Conservation (phyloP, 495 filamentous ascomycete species). For the Aspergillus cavernicola region DNA sequence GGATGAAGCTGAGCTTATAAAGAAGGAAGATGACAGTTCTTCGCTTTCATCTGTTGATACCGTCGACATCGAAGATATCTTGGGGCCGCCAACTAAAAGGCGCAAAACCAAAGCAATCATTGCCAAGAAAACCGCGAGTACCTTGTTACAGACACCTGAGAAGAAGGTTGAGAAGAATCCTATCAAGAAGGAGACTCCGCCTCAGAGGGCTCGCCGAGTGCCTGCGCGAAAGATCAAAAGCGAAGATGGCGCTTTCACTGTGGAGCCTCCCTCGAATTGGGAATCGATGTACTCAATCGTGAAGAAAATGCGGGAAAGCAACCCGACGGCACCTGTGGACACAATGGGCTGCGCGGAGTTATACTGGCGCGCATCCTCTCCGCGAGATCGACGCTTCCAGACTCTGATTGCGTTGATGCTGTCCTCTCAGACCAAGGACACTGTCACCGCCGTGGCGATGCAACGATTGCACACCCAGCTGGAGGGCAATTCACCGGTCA, state of each 20-base stretch:
- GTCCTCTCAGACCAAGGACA: conserved; percentile 95
- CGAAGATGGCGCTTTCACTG: conserved; percentile 48
- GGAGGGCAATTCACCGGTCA: conserved; percentile 29
- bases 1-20: conserved; percentile 15
- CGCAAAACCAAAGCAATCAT: conserved; percentile 44
- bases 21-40: conserved; percentile 35
- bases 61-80: conserved; percentile 64
- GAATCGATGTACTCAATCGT: conserved; percentile 75
- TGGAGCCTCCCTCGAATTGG: conserved; percentile 78
- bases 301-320: conserved; percentile 69
- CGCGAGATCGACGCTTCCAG: conserved; percentile 74
- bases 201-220: conserved; percentile 47
- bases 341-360: conserved; percentile 95
- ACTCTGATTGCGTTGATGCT: conserved; percentile 93
- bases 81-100: conserved; percentile 44
- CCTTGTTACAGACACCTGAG: conserved; percentile 6
- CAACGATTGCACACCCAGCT: conserved; percentile 70
- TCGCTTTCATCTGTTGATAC: conserved; percentile 42
- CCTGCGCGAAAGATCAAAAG: conserved; percentile 63
- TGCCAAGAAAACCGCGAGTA: conserved; percentile 19
- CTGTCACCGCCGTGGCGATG: conserved; percentile 85
- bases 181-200: conserved; percentile 25
- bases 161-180: conserved; percentile 10
- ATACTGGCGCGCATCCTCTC: conserved; percentile 37
- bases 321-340: conserved; percentile 83